Base-by-base conservation (phyloP, 257 asterid genomes). In the Striga asiatica region DNA sequence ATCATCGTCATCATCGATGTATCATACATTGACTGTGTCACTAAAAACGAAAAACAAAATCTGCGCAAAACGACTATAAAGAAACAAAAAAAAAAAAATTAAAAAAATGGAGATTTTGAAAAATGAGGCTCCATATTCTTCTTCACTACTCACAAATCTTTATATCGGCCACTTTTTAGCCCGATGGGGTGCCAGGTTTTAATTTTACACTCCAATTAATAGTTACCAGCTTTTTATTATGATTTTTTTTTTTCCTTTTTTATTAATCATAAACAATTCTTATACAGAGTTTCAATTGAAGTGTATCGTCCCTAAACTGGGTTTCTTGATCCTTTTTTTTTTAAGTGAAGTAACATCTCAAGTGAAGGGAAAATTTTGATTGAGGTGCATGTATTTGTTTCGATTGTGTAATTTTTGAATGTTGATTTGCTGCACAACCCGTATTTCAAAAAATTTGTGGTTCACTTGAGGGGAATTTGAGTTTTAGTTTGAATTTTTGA, bases 151-250 rank as follows among this genome's bases (percentile, higher is more conserved):
- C 43, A 8, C 66, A 14, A 62, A 74, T 72, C 80, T 91, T 3
- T 91, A 91, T 61, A 49, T 70, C 46, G 98, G 95, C 46, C 98
- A 91, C 72, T 87, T 87, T 63, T 75, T 87, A 53, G 83, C 98
- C 71, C 76, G 98, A 91, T 91, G 98, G 98, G 78, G 95, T 66
- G 92, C 96, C 86, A 91, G 96, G 96, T 89, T 56, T 61, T 6
- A 89, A 82, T 55, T 58, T 4, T 25, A 43, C 28, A 14, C 9
- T 58, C 17, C 54, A 29, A 29, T 29, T 29, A 10, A 29, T 29
- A 5, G 1, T 29, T 29, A 10, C 8, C 35, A n/a, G n/a, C n/a
- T n/a, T n/a, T n/a, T n/a, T n/a, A n/a, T n/a, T 27, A 23, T 16
- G 16, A 50, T 56, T 20, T 19, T 55, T 11, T 19, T 27, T 2